A percentile compares a stretch with the other conserved stretches of the same genome.
Evolutionary conservation across 192 early-diverging fungal species (phyloP).

Genomic region (Coemansia guatemalensis): DNA sequence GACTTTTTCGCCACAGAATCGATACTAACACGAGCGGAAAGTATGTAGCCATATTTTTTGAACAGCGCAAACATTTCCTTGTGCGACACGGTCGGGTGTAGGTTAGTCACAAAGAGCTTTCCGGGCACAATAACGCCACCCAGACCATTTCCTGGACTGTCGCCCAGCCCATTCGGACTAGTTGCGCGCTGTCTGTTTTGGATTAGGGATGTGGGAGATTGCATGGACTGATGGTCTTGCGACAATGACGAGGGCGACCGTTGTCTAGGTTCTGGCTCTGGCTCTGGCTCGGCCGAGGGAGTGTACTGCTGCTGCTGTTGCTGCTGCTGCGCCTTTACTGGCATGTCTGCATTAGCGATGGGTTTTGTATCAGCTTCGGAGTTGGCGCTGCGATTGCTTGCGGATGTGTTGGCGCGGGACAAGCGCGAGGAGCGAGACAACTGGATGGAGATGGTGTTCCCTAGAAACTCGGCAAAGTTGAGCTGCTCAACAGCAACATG

Average conservation of each 20-base stretch:
- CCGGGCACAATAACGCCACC: slow-evolving; percentile 49
- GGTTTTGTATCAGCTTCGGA: background rate
- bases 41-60: slow-evolving; percentile 57
- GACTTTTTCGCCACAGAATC: slow-evolving; percentile 48
- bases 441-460: slow-evolving; percentile 38
- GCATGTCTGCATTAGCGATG: background rate
- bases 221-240: background rate
- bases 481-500: slow-evolving; percentile 47
- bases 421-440: slow-evolving; percentile 23
- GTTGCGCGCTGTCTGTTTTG: slow-evolving; percentile 12
- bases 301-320: slow-evolving; percentile 1
- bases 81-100: slow-evolving; percentile 55
- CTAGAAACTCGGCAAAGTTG: slow-evolving; percentile 45
- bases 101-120: slow-evolving; percentile 56
- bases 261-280: background rate
- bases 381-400: slow-evolving; percentile 6
- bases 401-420: slow-evolving; percentile 15
- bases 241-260: slow-evolving; percentile 9
- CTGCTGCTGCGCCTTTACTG: background rate
- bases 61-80: slow-evolving; percentile 56
- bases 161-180: slow-evolving; percentile 14
- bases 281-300: background rate
- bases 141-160: slow-evolving; percentile 34
- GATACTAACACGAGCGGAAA: slow-evolving; percentile 54
- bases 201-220: background rate